Base-by-base conservation (phyloP, 352 stramenopile genomes). In the Phytophthora pluvialis region DNA sequence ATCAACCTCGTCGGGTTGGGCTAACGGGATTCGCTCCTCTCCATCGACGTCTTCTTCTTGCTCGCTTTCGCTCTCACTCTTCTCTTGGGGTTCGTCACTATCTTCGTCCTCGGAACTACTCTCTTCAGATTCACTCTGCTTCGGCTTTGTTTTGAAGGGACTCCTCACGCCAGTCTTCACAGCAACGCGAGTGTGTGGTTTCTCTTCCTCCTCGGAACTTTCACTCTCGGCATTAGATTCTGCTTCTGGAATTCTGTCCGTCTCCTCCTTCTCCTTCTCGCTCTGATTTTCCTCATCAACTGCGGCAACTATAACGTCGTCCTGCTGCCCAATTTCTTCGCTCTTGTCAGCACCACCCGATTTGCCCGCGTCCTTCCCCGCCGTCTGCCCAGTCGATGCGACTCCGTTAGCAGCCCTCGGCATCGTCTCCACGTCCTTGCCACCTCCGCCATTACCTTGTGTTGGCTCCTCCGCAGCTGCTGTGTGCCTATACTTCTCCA, bases 1-100 rank as follows among this genome's bases (percentile, higher is more conserved):
- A 13, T 70, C 52, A 16, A 58, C 39, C n/a, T 69, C 59, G n/a
- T 77, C 47, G 3, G 38, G 31, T 59, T 73, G 64, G 13, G 64
- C 59, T 35, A 73, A 29, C 15, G 42, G 59, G 31, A 65, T 69
- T 31, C 25, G 40, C 47, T 64, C 67, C 31, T 72, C 57, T 43
- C 32, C 50, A 54, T 72, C 49, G 12, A 25, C 47, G 5, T 45
- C 60, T 32, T 63, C 39, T 7, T 64, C 60, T 28, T 64, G 18
- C 16, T 69, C 51, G 6, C 55, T 62, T 42, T 60, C 52, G 7
- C 46, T 63, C 3, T 51, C 46, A 5, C 31, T 49, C 4, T 67
- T 32, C 18, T 50, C 44, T 40, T 60, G 25, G 31, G 40, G 45
- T 43, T 62, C 21, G 38, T 53, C 60, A 21, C 46, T 64, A 6